Percentiles rank a stretch among this genome's conserved stretches.
Evolutionary conservation across 2,329 filamentous ascomycete genomes (phyloP).

Genomic region (Penicillium verrucosum): DNA sequence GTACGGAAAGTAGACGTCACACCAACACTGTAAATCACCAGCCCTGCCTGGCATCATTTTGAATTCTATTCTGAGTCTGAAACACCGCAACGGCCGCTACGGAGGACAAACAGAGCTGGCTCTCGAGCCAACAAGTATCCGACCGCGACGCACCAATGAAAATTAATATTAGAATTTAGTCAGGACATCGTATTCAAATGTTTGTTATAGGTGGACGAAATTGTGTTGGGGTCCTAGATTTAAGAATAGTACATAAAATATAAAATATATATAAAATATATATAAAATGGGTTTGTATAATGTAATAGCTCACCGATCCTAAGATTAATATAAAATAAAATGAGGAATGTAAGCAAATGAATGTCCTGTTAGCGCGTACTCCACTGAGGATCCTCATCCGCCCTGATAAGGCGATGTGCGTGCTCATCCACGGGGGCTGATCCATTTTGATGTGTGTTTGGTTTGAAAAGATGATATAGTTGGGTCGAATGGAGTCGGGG

Average conservation of each 20-base stretch:
- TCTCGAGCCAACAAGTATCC: not conserved
- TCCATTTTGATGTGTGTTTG: conserved; percentile 4
- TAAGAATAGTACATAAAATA: not conserved
- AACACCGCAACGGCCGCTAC: conserved; percentile 4
- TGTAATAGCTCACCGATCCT: too few relatives aligned
- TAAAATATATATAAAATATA: too few relatives aligned
- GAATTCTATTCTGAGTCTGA: not conserved
- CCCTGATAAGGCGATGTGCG: conserved; percentile 12
- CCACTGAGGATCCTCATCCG: conserved; percentile 11
- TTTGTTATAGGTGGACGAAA: not conserved
- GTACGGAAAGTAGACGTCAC: not conserved
- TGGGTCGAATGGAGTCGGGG: conserved; percentile 11
- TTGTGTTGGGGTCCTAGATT: not conserved
- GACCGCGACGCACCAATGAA: conserved; percentile 4
- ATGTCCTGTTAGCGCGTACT: not conserved
- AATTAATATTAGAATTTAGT: not conserved
- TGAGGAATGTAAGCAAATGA: not conserved
- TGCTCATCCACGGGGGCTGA: conserved; percentile 6
- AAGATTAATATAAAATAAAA: not conserved
- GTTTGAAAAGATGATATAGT: not conserved
- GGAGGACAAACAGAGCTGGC: not conserved
- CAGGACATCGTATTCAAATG: not conserved
- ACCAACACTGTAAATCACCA: not conserved
- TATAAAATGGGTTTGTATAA: too few relatives aligned
- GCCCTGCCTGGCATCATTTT: not conserved